A percentile compares a stretch with the other conserved stretches of the same genome.
These are phyloP conservation scores for Sporodiniella umbellata DNA, from an alignment of 371 early-diverging fungal species.

Conservation along the genomic window DNA sequence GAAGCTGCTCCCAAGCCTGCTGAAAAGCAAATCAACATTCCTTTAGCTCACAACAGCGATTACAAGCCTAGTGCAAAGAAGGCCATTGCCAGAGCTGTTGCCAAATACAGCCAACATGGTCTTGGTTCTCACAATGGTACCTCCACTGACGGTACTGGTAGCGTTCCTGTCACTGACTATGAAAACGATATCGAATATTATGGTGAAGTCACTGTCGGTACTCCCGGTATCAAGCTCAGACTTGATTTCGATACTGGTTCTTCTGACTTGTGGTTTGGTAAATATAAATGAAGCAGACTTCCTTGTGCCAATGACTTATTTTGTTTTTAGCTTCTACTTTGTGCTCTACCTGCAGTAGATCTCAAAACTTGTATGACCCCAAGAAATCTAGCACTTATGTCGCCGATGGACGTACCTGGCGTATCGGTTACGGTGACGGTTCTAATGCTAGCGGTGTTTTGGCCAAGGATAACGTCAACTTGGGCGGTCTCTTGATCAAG, in stretches of 20 bases:
- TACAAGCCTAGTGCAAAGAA: slow-evolving; percentile 19
- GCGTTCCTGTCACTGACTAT: slow-evolving; percentile 18
- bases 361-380: slow-evolving; percentile 40
- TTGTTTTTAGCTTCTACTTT: slow-evolving; percentile 26
- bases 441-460: slow-evolving; percentile 37
- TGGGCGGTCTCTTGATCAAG: slow-evolving; percentile 26
- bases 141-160: slow-evolving; percentile 1
- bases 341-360: slow-evolving; percentile 29
- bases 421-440: slow-evolving; percentile 51
- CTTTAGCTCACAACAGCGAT: slow-evolving; percentile 14
- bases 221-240: slow-evolving; percentile 73
- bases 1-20: slow-evolving; percentile 13
- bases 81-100: slow-evolving; percentile 10
- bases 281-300: not conserved
- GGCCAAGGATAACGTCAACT: slow-evolving; percentile 20
- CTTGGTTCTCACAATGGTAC: not conserved
- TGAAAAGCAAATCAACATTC: slow-evolving; percentile 10
- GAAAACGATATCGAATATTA: slow-evolving; percentile 56
- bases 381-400: slow-evolving; percentile 43
- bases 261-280: slow-evolving; percentile 41
- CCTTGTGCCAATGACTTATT: not conserved
- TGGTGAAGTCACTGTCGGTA: slow-evolving; percentile 76
- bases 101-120: slow-evolving; percentile 9
- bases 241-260: slow-evolving; percentile 89
- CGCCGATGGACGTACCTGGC: slow-evolving; percentile 37